phyloP scores from a whole-genome alignment of 1,284 basidiomycete genomes.

The Cerrena zonata region DNA sequence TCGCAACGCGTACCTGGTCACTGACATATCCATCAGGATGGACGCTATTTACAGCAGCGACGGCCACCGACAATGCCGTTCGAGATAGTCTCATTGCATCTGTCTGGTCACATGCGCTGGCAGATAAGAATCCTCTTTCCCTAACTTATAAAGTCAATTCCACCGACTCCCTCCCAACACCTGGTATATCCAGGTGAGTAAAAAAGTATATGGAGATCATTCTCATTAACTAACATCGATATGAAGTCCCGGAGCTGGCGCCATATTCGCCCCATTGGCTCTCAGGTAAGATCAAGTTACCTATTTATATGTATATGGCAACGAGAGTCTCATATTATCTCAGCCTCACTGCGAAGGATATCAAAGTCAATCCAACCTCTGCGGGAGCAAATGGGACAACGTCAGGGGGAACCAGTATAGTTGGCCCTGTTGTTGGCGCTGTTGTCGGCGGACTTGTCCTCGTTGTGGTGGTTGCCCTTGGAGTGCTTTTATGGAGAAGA shows the following conservation, averaged over 20 bases:
- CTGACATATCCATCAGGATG: neutral
- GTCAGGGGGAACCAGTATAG: neutral
- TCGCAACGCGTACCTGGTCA: neutral
- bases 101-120: neutral
- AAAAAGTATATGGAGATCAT: too few species aligned
- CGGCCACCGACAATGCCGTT: neutral
- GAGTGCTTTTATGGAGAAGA: slow-evolving; percentile 4
- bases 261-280: slow-evolving; percentile 20
- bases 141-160: neutral
- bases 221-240: too few species aligned
- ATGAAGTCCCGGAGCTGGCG: slow-evolving; percentile 20
- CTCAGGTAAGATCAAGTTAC: slow-evolving; percentile 19
- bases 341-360: too few species aligned
- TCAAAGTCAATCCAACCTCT: neutral
- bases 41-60: slow-evolving; percentile 3
- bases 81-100: neutral
- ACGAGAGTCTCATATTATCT: too few species aligned
- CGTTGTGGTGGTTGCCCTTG: neutral
- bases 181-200: neutral
- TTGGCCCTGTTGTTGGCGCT: slow-evolving; percentile 7
- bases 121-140: neutral
- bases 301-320: too few species aligned
- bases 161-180: neutral
- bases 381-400: neutral
- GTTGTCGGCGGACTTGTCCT: slow-evolving; percentile 6